Base-by-base conservation (phyloP, 2,329 filamentous ascomycete species). In the Coccinonectria pachysandricola region DNA sequence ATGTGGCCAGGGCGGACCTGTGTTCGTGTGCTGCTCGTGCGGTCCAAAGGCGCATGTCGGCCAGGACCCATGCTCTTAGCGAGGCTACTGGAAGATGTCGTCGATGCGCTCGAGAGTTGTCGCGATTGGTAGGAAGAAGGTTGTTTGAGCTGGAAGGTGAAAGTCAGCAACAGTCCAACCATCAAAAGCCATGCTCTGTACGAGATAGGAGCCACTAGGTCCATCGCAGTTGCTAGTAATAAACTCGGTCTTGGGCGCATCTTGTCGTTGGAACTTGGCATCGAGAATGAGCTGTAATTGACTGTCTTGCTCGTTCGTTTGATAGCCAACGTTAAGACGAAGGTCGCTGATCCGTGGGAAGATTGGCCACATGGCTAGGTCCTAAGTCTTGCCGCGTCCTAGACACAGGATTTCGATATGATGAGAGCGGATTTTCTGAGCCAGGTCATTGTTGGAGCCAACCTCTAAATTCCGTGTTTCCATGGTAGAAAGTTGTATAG, bases 31-130 rank as follows among this genome's bases (percentile, higher is more conserved):
- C 68, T 63, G 35, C 70, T 62, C 3, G 69, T 62, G 28, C 71
- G 66, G 49, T 61, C 54, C 32, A 55, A 43, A 5, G 54, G 39
- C 5, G 57, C 52, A 9, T 68, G 59, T 37, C 72, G 65, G 9
- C 60, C 63, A 8, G 65, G 61, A 2, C 75, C 72, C 15, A 74
- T 50, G 42, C 70, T 78, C 34, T 63, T 69, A 9, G 68, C 62
- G 36, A 75, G 74, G 34, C 59, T 62, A 36, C 56, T 63, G 27
- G 58, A 56, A 5, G 52, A 43, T 13, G 45, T 12, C 12, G 24
- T 28, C 21, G 41, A 24, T 7, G 36, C 23, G 14, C 27, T 39
- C 24, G 58, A 56, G 24, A 52, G 54, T 42, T 55, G 53, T 45
- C 57, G 55, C 34, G 64, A 51, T 25, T 43, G 33, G 19, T 36